These are phyloP conservation scores for Omphalea diandra DNA, from an alignment of 441 rosid genomes.

Conservation along the genomic window DNA sequence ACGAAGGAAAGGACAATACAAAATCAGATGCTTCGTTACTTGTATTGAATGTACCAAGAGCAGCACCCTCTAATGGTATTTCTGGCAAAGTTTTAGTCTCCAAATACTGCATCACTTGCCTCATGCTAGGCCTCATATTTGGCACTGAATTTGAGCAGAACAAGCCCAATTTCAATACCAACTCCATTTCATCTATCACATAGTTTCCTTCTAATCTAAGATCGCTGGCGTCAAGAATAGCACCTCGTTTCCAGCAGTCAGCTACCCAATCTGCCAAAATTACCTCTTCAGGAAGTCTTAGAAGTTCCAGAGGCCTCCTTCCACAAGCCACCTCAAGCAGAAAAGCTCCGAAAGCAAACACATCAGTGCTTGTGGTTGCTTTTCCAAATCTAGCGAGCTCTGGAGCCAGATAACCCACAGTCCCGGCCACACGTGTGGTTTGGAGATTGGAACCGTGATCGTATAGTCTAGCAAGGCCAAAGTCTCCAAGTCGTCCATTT, in stretches of 20 bases:
- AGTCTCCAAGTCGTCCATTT: conserved; percentile 55
- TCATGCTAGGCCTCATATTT: conserved; percentile 37
- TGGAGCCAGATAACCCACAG: too few relatives aligned
- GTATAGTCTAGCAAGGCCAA: conserved; percentile 60
- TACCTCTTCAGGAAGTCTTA: conserved; percentile 11
- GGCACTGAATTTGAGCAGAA: conserved; percentile 35
- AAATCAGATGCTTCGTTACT: too few relatives aligned
- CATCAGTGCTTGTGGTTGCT: conserved; percentile 37
- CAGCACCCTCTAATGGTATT: too few relatives aligned
- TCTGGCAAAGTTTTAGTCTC: conserved; percentile 26
- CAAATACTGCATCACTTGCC: conserved; percentile 35
- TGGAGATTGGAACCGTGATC: conserved; percentile 44
- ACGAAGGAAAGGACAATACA: too few relatives aligned
- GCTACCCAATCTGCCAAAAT: conserved; percentile 42
- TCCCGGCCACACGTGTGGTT: conserved; percentile 54
- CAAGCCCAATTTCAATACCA: conserved; percentile 43
- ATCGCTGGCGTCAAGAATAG: conserved; percentile 27
- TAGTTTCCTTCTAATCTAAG: too few relatives aligned
- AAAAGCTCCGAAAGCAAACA: conserved; percentile 45
- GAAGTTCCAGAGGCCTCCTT: conserved; percentile 32
- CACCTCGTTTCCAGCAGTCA: conserved; percentile 30
- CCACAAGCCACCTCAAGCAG: conserved; percentile 44
- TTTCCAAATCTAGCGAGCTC: conserved; percentile 38
- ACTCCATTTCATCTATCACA: conserved; percentile 31
- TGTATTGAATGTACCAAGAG: too few relatives aligned